Base-by-base conservation (phyloP, 805 yeast species). In the Ogataea haglerorum region DNA sequence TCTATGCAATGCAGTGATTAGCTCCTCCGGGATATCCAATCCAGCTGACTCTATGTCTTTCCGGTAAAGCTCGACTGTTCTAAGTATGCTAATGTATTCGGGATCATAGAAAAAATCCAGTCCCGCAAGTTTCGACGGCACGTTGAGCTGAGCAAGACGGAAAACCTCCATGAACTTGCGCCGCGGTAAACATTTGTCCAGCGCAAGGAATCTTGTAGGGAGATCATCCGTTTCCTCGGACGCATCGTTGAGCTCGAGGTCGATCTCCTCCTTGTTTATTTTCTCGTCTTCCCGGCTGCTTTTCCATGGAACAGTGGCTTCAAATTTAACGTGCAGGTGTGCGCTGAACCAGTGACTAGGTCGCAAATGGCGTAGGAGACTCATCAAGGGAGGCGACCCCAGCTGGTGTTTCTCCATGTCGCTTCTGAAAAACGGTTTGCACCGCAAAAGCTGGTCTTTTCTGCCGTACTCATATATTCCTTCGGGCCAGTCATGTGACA, bases 401-500 rank as follows among this genome's bases (percentile, higher is more conserved):
- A 91, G 64, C 13, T 64, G 64, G 1, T 78, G 76, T 2, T 63
- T 63, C 2, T 69, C 62, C 1, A 89, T 72, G 59, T 91, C 98
- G 2, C 54, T 52, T 44, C 64, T 67, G 59, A 93, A 85, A 53
- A 72, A 84, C 0, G 84, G 86, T 58, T 93, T 93, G 10, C 52
- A 48, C 19, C 56, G 54, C 17, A 91, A 52, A 9, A 93, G 64
- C 17, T 51, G 42, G 0, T 59, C 47, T n/a, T 68, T 13, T 52
- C 85, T 60, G 0, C 97, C 98, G 58, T 74, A 64, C 5, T 76
- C 63, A 30, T 73, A 83, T 8, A 90, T 80, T 3, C 85, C 86
- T 29, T 71, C 80, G 0, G 99, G 99, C 99, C 99, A 93, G 65
- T 93, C 99, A 61, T 93, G 99, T 23, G 86, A 76, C 38, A 91